Evolutionary conservation across 2,329 filamentous ascomycete species (phyloP).

Genomic region (Ophiostoma sp.): DNA sequence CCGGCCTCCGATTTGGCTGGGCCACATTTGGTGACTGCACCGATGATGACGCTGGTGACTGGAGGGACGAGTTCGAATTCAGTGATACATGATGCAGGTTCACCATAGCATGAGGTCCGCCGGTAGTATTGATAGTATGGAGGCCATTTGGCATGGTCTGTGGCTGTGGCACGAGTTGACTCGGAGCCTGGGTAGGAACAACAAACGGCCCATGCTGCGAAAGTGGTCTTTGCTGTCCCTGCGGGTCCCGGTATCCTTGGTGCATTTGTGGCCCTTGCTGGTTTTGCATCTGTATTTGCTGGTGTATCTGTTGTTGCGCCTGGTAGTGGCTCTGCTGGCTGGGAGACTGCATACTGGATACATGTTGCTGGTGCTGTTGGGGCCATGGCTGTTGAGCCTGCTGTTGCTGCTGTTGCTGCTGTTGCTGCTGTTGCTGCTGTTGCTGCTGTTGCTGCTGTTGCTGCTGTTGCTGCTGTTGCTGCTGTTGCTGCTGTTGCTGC

Average conservation of each 20-base stretch:
- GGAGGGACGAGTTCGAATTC: background rate
- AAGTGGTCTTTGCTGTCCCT: background rate
- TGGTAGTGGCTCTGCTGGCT: background rate
- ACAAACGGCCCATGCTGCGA: background rate
- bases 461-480: background rate
- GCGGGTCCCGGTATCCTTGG: background rate
- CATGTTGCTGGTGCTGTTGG: background rate
- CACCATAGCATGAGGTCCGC: background rate
- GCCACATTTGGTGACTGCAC: too few species aligned
- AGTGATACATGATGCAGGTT: background rate
- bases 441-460: background rate
- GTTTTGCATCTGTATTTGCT: background rate
- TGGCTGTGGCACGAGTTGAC: background rate
- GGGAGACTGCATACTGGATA: background rate
- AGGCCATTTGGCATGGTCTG: background rate
- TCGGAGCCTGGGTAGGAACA: background rate
- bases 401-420: background rate
- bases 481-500: background rate
- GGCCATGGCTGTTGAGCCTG: background rate
- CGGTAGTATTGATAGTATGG: background rate
- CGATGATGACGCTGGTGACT: background rate
- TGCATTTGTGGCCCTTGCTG: background rate
- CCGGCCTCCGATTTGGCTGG: background rate
- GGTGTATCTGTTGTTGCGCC: background rate
- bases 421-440: background rate